phyloP scores from a whole-genome alignment of 164 flowering plant species.

The Tetrastigma voinierianum region DNA sequence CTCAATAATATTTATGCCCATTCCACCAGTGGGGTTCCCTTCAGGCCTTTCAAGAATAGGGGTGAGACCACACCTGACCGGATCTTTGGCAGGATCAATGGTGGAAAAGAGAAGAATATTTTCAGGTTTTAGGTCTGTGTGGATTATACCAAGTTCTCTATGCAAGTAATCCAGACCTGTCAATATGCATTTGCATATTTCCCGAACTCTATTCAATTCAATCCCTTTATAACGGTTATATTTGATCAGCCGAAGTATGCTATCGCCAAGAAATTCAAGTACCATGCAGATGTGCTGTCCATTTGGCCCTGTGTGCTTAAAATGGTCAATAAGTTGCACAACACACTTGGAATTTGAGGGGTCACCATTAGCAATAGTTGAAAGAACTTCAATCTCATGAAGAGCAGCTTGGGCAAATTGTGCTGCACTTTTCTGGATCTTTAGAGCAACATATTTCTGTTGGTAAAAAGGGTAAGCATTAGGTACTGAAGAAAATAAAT shows the following conservation, averaged over 20 bases:
- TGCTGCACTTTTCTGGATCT: slow-evolving; percentile 89
- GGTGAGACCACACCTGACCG: slow-evolving; percentile 53
- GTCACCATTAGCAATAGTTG: slow-evolving; percentile 69
- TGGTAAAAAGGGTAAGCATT: neutral
- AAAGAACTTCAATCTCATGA: slow-evolving; percentile 84
- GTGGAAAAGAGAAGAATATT: slow-evolving; percentile 81
- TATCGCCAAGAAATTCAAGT: slow-evolving; percentile 91
- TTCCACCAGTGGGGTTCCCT: slow-evolving; percentile 58
- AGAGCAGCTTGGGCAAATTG: slow-evolving; percentile 86
- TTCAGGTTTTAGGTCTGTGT: slow-evolving; percentile 91
- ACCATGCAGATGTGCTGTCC: slow-evolving; percentile 96
- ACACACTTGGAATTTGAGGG: slow-evolving; percentile 59
- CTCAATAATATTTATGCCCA: slow-evolving; percentile 52
- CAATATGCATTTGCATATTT: slow-evolving; percentile 79
- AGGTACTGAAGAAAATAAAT: too few relatives aligned
- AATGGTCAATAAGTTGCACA: slow-evolving; percentile 73
- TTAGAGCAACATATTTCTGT: slow-evolving; percentile 86
- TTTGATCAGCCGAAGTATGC: slow-evolving; percentile 67
- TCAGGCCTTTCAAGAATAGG: slow-evolving; percentile 90
- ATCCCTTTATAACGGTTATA: slow-evolving; percentile 71
- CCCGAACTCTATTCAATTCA: slow-evolving; percentile 67
- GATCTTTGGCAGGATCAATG: slow-evolving; percentile 86
- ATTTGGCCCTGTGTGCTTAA: slow-evolving; percentile 90
- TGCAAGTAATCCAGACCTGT: slow-evolving; percentile 86
- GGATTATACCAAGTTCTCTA: slow-evolving; percentile 74